These are phyloP conservation scores for Coprinopsis sp. DNA, from an alignment of 768 basidiomycete species.

Conservation along the genomic window DNA sequence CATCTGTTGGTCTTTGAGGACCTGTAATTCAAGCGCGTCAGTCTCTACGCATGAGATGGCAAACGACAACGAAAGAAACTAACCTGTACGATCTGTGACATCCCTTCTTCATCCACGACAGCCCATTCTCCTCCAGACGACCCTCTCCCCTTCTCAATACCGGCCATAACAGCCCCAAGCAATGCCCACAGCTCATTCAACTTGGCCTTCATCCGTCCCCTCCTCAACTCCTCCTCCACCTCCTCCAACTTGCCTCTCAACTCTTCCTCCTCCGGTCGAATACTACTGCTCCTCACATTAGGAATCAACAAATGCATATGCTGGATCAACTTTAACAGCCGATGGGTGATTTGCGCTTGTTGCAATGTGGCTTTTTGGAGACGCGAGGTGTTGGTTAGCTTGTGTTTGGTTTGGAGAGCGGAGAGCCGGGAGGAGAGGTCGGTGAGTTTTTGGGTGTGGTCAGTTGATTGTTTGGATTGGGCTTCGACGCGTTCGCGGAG, in stretches of 20 bases:
- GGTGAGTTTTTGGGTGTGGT: conserved; percentile 66
- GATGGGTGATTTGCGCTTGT: conserved; percentile 68
- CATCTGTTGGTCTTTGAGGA: conserved; percentile 71
- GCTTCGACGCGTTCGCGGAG: conserved; percentile 74
- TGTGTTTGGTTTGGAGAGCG: conserved; percentile 56
- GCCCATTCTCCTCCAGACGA: conserved; percentile 61
- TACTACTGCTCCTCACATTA: conserved; percentile 64
- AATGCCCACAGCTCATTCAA: conserved; percentile 84
- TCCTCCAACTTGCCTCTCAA: conserved; percentile 68
- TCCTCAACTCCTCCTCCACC: conserved; percentile 66
- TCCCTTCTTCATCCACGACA: conserved; percentile 83
- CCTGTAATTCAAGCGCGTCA: conserved; percentile 42
- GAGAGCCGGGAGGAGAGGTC: conserved; percentile 66
- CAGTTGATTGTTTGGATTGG: conserved; percentile 59
- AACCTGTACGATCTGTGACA: conserved; percentile 73
- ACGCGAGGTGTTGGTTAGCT: conserved; percentile 63
- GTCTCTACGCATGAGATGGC: conserved; percentile 8
- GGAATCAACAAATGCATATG: conserved; percentile 80
- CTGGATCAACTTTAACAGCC: conserved; percentile 63
- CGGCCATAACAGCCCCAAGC: conserved; percentile 66
- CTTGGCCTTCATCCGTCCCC: conserved; percentile 62
- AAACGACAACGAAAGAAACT: conserved; percentile 2
- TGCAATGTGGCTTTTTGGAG: conserved; percentile 55
- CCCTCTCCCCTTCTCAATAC: conserved; percentile 42
- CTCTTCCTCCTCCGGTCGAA: conserved; percentile 77